These are phyloP conservation scores for Clonostachys sp. DNA, from an alignment of 2,329 filamentous ascomycete genomes.

Conservation along the genomic window DNA sequence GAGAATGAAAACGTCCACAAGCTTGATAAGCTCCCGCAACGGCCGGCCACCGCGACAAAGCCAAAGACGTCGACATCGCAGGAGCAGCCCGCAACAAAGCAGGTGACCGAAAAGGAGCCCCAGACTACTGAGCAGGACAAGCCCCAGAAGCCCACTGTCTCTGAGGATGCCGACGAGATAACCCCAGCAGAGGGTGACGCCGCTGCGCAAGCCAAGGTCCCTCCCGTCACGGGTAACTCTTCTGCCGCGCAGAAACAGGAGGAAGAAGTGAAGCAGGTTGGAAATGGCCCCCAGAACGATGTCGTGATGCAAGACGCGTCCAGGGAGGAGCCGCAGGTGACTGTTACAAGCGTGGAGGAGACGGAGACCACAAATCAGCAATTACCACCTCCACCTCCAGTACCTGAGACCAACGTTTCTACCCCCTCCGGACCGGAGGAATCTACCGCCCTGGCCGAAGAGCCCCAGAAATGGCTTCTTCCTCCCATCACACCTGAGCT, in stretches of 20 bases:
- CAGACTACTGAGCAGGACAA: conserved; percentile 30
- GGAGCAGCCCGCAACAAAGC: conserved; percentile 36
- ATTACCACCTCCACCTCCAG: conserved; percentile 40
- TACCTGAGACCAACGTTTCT: conserved; percentile 36
- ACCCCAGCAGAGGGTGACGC: conserved; percentile 30
- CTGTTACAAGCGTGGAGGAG: conserved; percentile 1
- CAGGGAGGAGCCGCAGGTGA: conserved; percentile 44
- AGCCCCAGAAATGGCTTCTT: conserved; percentile 62
- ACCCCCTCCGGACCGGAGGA: conserved; percentile 13
- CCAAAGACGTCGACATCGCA: conserved; percentile 47
- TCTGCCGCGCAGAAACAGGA: conserved; percentile 21
- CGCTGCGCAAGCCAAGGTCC: conserved; percentile 34
- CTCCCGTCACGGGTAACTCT: conserved; percentile 36
- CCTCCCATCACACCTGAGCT: conserved; percentile 78
- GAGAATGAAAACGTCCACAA: conserved; percentile 51
- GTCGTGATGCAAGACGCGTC: conserved; percentile 64
- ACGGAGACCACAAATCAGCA: conserved; percentile 13
- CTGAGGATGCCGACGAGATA: conserved; percentile 14
- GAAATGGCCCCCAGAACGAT: conserved; percentile 35
- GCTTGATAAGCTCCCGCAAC: conserved; percentile 50
- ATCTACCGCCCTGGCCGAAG: conserved; percentile 4
- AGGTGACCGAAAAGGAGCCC: conserved; percentile 46
- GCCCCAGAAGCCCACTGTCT: conserved; percentile 36
- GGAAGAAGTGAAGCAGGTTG: conserved; percentile 6
- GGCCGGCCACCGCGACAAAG: conserved; percentile 46